These are phyloP conservation scores for Sonneratia alba DNA, from an alignment of 345 rosid genomes.

Conservation along the genomic window DNA sequence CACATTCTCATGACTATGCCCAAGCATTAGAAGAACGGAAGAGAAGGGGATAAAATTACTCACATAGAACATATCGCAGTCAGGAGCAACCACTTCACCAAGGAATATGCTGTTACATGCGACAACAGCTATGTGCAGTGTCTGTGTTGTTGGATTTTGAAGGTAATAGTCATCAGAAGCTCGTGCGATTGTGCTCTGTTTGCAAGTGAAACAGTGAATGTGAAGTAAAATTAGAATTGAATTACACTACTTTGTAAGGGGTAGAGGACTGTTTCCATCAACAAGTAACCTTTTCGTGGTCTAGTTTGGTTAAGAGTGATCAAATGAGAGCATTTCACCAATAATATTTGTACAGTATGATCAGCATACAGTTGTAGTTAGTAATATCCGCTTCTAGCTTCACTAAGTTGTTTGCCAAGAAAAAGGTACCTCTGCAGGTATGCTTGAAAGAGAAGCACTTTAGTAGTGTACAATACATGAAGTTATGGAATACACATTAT, in stretches of 20 bases:
- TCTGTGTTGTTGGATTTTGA: constrained; percentile 32
- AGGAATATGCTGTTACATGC: constrained; percentile 49
- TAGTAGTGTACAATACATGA: background rate
- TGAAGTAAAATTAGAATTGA: background rate
- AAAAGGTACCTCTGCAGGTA: too few relatives aligned
- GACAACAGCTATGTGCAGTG: constrained; percentile 45
- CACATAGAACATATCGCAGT: constrained; percentile 62
- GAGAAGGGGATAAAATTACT: constrained; percentile 4
- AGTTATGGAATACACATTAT: background rate
- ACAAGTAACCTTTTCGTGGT: background rate
- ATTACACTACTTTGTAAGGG: background rate
- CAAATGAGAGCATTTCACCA: too few relatives aligned
- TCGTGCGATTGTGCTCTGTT: constrained; percentile 36
- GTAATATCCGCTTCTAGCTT: too few relatives aligned
- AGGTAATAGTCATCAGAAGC: constrained; percentile 56
- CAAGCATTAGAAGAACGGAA: background rate
- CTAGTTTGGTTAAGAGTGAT: too few relatives aligned
- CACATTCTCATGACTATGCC: background rate
- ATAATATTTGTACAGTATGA: too few relatives aligned
- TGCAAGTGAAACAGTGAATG: constrained; percentile 21
- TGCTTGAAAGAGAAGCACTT: too few relatives aligned
- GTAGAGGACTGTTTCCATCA: background rate
- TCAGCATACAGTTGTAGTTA: too few relatives aligned
- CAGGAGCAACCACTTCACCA: constrained; percentile 52
- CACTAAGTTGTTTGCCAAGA: background rate